phyloP scores from a whole-genome alignment of 2,329 filamentous ascomycete species.

The Beauveria varroae region DNA sequence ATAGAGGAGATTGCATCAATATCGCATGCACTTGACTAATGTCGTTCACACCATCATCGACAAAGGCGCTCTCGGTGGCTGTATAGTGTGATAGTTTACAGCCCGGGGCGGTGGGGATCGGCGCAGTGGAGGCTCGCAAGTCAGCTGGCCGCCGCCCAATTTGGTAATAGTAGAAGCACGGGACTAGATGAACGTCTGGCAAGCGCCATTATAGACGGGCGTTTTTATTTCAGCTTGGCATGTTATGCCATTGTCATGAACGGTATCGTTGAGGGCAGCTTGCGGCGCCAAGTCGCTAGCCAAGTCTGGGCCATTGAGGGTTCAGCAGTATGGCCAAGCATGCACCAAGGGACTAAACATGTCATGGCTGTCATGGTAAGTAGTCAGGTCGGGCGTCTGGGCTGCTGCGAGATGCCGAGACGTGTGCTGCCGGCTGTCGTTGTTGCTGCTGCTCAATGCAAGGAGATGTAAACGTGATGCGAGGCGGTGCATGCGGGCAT shows the following conservation, averaged over 20 bases:
- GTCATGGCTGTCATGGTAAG: too few relatives aligned
- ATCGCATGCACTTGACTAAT: background rate
- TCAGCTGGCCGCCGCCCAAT: conserved; percentile 5
- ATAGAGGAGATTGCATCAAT: background rate
- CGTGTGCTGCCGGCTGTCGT: too few relatives aligned
- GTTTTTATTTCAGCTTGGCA: background rate
- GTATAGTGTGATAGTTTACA: background rate
- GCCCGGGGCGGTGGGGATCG: background rate
- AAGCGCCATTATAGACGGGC: background rate
- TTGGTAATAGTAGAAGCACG: background rate
- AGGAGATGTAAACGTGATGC: too few relatives aligned
- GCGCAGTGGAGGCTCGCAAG: background rate
- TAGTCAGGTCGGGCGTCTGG: too few relatives aligned
- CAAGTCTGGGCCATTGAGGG: background rate
- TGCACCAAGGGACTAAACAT: too few relatives aligned
- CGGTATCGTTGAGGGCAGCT: background rate
- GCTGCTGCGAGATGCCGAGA: too few relatives aligned
- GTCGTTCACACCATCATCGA: background rate
- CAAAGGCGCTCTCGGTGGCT: background rate
- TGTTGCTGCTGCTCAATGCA: too few relatives aligned
- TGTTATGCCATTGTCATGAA: background rate
- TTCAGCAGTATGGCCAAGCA: background rate
- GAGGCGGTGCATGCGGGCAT: too few relatives aligned
- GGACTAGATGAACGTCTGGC: background rate
- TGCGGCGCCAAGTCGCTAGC: background rate